These are phyloP conservation scores for Phytophthora cryptogea DNA, from an alignment of 352 stramenopile genomes.

Conservation along the genomic window DNA sequence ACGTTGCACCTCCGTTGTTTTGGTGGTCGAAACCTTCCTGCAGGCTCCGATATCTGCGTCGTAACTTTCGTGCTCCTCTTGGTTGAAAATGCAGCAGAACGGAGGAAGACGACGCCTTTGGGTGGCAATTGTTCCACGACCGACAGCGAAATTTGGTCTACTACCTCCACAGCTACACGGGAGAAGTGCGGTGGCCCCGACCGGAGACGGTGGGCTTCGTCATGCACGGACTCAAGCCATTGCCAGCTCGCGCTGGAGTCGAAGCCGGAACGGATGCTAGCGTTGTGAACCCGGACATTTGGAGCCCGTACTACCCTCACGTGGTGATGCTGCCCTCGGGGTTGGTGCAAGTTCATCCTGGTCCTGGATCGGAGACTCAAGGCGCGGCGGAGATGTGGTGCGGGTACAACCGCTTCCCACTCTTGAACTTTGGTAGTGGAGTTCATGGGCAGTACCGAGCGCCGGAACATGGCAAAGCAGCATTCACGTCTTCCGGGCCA, in stretches of 20 bases:
- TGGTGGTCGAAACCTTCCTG: constrained; percentile 9
- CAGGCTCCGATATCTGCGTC: constrained; percentile 10
- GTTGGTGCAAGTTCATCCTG: constrained; percentile 48
- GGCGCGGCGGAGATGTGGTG: constrained; percentile 34
- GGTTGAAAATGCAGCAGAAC: constrained; percentile 6
- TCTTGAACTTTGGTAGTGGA: constrained; percentile 16
- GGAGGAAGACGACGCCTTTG: constrained; percentile 44
- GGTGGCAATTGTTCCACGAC: constrained; percentile 63
- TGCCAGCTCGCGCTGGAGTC: constrained; percentile 28
- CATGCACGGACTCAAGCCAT: constrained; percentile 48
- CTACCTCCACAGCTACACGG: constrained; percentile 72
- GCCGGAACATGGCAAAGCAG: neutral
- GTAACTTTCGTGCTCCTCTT: neutral
- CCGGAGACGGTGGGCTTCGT: constrained; percentile 53
- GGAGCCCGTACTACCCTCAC: constrained; percentile 54
- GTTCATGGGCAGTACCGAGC: neutral
- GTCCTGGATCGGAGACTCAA: constrained; percentile 17
- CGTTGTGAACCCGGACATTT: constrained; percentile 31
- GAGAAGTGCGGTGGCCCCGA: constrained; percentile 72
- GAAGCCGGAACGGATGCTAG: constrained; percentile 5
- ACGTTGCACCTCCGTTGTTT: constrained; percentile 1
- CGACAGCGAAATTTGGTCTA: constrained; percentile 50
- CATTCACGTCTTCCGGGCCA: constrained; percentile 9
- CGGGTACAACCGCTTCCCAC: constrained; percentile 61
- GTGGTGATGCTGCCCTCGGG: constrained; percentile 67